A percentile compares a stretch with the other conserved stretches of the same genome.
Conservation (phyloP, 2,329 filamentous ascomycete genomes). For the Colletotrichum filicis region DNA sequence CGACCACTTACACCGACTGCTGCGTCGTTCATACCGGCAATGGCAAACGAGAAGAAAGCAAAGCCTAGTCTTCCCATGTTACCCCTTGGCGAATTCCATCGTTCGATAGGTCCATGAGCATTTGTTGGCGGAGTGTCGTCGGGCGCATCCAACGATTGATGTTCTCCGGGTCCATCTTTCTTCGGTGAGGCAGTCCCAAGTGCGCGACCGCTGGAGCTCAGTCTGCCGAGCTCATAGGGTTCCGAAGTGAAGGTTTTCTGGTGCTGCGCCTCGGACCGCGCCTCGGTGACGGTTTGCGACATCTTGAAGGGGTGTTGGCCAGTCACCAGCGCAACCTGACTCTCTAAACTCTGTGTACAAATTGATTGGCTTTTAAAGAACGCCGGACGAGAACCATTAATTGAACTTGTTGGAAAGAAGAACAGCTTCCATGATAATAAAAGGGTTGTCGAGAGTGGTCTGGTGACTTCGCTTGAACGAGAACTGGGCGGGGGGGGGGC, state of each 20-base stretch:
- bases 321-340: too few relatives aligned
- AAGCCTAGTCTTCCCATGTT: constrained; percentile 47
- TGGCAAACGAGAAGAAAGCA: constrained; percentile 68
- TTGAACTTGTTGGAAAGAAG: too few relatives aligned
- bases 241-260: constrained; percentile 4
- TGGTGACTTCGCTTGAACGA: neutral
- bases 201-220: constrained; percentile 4
- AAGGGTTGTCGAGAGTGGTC: neutral
- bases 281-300: constrained; percentile 35
- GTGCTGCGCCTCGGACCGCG: constrained; percentile 10
- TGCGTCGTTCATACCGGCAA: constrained; percentile 73
- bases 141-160: neutral
- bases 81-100: constrained; percentile 49
- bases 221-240: constrained; percentile 21
- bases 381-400: too few relatives aligned
- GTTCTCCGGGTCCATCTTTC: constrained; percentile 13
- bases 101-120: constrained; percentile 36
- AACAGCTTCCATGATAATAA: neutral
- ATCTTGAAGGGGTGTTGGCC: constrained; percentile 8
- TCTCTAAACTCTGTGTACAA: neutral
- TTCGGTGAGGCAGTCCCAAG: neutral
- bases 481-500: neutral
- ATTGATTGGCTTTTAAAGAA: too few relatives aligned
- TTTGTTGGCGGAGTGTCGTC: constrained; percentile 6
- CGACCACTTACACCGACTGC: constrained; percentile 62